These are phyloP conservation scores for Epichloe gansuensis DNA, from an alignment of 2,329 filamentous ascomycete genomes.

Conservation along the genomic window DNA sequence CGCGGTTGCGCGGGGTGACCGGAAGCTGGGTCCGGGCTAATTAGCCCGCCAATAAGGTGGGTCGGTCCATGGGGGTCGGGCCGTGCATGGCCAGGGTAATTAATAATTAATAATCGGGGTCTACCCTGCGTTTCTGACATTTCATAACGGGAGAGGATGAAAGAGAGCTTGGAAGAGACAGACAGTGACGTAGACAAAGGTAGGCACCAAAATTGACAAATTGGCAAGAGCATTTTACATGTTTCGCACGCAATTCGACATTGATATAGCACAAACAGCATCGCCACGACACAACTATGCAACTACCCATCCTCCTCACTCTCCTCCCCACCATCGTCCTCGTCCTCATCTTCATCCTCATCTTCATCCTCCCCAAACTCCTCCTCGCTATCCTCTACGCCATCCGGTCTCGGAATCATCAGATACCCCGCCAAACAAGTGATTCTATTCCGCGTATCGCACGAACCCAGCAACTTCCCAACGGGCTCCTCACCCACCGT, in stretches of 20 bases:
- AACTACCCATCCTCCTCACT: slow-evolving; percentile 1
- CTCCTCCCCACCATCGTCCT: slow-evolving; percentile 17
- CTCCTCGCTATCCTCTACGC: slow-evolving; percentile 45
- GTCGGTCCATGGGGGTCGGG: background rate
- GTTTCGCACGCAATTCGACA: background rate
- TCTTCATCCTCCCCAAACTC: slow-evolving; percentile 30
- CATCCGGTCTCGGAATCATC: slow-evolving; percentile 59
- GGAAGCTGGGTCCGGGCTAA: background rate
- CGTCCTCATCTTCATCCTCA: slow-evolving; percentile 25
- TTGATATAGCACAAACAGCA: background rate
- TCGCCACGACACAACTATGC: background rate
- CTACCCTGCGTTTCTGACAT: background rate
- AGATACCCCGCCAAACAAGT: slow-evolving; percentile 79
- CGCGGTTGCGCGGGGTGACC: slow-evolving; percentile 12
- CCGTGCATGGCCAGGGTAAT: background rate
- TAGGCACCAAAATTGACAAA: too few relatives aligned
- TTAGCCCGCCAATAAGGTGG: background rate
- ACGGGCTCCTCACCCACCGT: slow-evolving; percentile 23
- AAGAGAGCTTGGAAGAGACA: too few relatives aligned
- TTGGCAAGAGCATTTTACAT: too few relatives aligned
- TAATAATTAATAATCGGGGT: background rate
- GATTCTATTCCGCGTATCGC: slow-evolving; percentile 77
- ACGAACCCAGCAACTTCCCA: slow-evolving; percentile 59
- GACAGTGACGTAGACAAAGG: too few relatives aligned
- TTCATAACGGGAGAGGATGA: too few relatives aligned